Conservation (phyloP, 2,329 filamentous ascomycete species). For the Periglandula ipomoeae region DNA sequence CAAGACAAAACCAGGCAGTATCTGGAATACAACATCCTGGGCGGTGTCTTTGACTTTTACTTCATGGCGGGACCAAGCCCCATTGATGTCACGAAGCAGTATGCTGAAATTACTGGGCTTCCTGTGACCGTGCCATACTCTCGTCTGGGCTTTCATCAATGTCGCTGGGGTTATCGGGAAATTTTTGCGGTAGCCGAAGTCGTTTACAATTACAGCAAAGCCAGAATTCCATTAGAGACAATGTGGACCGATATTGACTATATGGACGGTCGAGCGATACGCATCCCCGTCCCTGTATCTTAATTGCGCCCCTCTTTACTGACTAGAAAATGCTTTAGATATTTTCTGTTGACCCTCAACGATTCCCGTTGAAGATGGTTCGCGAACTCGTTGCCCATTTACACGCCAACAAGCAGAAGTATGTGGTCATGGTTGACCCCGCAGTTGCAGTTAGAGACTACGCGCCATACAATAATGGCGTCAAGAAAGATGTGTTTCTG, state of each 20-base stretch:
- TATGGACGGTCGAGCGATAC: constrained; percentile 22
- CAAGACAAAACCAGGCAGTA: constrained; percentile 48
- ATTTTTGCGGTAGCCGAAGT: constrained; percentile 58
- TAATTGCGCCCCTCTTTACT: not conserved
- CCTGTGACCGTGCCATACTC: constrained; percentile 58
- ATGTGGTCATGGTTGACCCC: constrained; percentile 72
- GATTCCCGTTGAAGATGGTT: constrained; percentile 54
- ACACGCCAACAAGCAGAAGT: constrained; percentile 58
- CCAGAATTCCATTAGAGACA: constrained; percentile 54
- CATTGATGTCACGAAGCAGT: constrained; percentile 49
- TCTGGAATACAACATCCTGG: constrained; percentile 71
- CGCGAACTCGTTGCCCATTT: constrained; percentile 58
- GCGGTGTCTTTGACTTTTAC: constrained; percentile 67
- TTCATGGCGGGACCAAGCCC: constrained; percentile 52
- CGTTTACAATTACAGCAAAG: constrained; percentile 56
- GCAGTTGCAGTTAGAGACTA: constrained; percentile 50
- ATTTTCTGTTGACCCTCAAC: constrained; percentile 55
- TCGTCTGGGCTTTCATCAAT: constrained; percentile 53
- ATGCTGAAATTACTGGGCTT: constrained; percentile 45
- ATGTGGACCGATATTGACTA: constrained; percentile 36
- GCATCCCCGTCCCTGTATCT: not conserved
- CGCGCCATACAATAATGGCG: constrained; percentile 31
- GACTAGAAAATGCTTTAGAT: constrained; percentile 17
- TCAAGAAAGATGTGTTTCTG: constrained; percentile 36
- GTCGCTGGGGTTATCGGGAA: constrained; percentile 56